Base-by-base conservation (phyloP, 768 basidiomycete genomes). In the Boletus bicolor region DNA sequence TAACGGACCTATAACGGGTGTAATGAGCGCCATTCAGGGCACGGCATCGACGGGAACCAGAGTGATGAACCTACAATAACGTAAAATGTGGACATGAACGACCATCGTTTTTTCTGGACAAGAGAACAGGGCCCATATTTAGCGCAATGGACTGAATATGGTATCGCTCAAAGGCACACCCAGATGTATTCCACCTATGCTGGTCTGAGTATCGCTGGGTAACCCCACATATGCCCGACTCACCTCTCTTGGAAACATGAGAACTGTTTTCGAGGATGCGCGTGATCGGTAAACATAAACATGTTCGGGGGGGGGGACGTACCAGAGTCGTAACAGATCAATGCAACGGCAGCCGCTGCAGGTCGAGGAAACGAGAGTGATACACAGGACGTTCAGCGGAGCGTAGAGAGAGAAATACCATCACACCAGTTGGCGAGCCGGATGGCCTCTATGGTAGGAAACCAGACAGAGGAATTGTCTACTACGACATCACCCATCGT, bases 201-300 rank as follows among this genome's bases (percentile, higher is more conserved):
- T n/a, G 4, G 14, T 26, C 19, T 58, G 43, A 54, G 45, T 12
- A 55, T 44, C 24, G 2, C n/a, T 26, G 19, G 12, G 26, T 44
- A 4, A 24, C 1, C 12, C 10, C 3, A 4, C 28, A 30, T 21
- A 53, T 10, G 15, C 12, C 21, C 21, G 9, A 43, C 60, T 47
- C 38, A 59, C 64, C 64, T 63, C 64, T 52, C 61, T 56, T 21
- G 57, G 51, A 39, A 65, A 65, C 57, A 65, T 52, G 53, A 65
- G 53, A 14, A 52, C 61, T 65, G 11, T 24, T 24, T 17, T 47
- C 30, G 21, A 35, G 32, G 14, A 42, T 7, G 9, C 1, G 3
- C 24, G 9, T 41, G 49, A 47, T 46, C 49, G 55, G 17, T 9
- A 36, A 9, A 30, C 28, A 24, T 2, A 7, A 35, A 12, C 7